Conservation (phyloP, 306 rosid species). For the Luffa aegyptiaca region DNA sequence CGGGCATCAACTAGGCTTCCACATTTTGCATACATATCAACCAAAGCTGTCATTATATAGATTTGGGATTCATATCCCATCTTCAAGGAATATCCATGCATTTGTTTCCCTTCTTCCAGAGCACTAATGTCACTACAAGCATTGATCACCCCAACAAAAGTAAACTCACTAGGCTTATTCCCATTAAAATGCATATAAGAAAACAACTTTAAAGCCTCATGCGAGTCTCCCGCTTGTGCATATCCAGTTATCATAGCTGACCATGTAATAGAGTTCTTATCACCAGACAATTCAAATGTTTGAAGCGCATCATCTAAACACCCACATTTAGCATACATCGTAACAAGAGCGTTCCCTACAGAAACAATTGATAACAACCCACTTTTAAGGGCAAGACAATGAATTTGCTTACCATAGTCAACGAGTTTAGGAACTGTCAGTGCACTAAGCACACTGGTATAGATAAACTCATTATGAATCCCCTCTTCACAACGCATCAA, state of each 20-base stretch:
- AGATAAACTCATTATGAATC: constrained; percentile 36
- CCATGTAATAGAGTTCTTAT: constrained; percentile 74
- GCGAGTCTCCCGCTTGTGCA: constrained; percentile 63
- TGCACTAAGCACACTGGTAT: constrained; percentile 56
- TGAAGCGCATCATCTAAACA: constrained; percentile 51
- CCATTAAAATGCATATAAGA: constrained; percentile 47
- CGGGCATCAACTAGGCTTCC: constrained; percentile 47
- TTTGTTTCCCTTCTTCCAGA: constrained; percentile 49
- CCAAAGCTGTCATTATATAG: constrained; percentile 61
- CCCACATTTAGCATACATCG: constrained; percentile 74
- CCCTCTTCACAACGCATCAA: constrained; percentile 24
- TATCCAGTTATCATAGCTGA: constrained; percentile 74
- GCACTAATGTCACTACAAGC: constrained; percentile 63
- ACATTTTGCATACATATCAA: constrained; percentile 79
- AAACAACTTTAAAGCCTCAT: constrained; percentile 47
- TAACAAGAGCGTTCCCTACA: constrained; percentile 63
- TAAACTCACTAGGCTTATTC: constrained; percentile 42
- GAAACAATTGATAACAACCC: constrained; percentile 50
- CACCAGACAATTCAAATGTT: constrained; percentile 39
- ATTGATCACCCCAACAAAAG: constrained; percentile 64
- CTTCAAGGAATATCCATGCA: constrained; percentile 57
- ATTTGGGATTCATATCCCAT: constrained; percentile 55
- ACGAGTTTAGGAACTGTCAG: constrained; percentile 23
- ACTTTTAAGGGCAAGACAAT: constrained; percentile 41
- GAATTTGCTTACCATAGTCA: constrained; percentile 50